phyloP scores from a whole-genome alignment of 345 rosid genomes.

The Angophora floribunda region DNA sequence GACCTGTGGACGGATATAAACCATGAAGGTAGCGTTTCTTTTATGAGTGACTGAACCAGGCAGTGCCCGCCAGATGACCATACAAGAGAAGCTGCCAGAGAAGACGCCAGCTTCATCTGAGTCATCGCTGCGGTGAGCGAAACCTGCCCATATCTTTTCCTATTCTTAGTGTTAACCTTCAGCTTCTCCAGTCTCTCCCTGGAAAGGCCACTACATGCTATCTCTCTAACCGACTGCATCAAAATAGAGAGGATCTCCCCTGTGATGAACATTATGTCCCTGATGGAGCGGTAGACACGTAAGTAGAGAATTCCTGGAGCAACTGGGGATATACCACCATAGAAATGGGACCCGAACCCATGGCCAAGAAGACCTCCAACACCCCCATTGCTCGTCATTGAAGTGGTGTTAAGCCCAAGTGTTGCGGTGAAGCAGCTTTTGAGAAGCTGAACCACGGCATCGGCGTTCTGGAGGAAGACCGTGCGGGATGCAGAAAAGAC shows the following conservation, averaged over 20 bases:
- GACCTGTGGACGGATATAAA: slow-evolving; percentile 63
- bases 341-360: slow-evolving; percentile 84
- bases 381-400: slow-evolving; percentile 58
- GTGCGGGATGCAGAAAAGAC: slow-evolving; percentile 95
- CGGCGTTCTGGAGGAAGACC: slow-evolving; percentile 78
- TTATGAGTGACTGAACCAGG: slow-evolving; percentile 66
- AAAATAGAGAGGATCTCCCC: slow-evolving; percentile 74
- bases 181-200: slow-evolving; percentile 42
- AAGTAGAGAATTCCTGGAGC: slow-evolving; percentile 93
- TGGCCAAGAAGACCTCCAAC: slow-evolving; percentile 97
- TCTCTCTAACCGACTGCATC: slow-evolving; percentile 71
- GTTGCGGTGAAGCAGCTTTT: slow-evolving; percentile 83
- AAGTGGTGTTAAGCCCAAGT: slow-evolving; percentile 51
- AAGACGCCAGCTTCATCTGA: slow-evolving; percentile 78
- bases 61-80: slow-evolving; percentile 80
- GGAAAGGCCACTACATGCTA: slow-evolving; percentile 46
- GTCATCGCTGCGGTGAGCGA: slow-evolving; percentile 74
- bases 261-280: slow-evolving; percentile 60
- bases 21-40: slow-evolving; percentile 93
- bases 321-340: slow-evolving; percentile 79
- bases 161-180: slow-evolving; percentile 41
- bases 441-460: slow-evolving; percentile 86
- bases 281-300: slow-evolving; percentile 64
- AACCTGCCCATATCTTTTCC: slow-evolving; percentile 59
- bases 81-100: slow-evolving; percentile 82